Evolutionary conservation across 2,329 filamentous ascomycete species (phyloP).

Genomic region (Claviceps lovelessii): DNA sequence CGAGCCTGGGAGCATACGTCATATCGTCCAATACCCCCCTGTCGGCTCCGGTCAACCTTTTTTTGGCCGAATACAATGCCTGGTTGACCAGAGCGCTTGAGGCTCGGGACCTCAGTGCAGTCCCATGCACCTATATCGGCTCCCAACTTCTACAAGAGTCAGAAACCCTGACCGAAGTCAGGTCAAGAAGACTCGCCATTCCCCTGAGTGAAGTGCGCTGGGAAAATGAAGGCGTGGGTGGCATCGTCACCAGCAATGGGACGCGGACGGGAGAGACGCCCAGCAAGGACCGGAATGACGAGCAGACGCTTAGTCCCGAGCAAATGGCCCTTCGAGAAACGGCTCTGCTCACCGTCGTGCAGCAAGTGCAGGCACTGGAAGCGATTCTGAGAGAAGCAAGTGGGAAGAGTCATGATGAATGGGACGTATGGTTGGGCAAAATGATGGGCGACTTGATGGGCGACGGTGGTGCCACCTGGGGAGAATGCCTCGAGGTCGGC

Average conservation of each 20-base stretch:
- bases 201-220: conserved; percentile 73
- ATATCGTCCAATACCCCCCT: conserved; percentile 75
- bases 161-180: conserved; percentile 53
- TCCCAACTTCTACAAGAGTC: conserved; percentile 71
- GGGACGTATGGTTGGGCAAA: conserved; percentile 76
- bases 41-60: conserved; percentile 66
- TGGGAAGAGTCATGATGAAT: conserved; percentile 80
- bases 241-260: conserved; percentile 44
- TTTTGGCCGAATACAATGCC: conserved; percentile 65
- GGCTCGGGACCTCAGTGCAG: conserved; percentile 50
- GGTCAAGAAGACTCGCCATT: conserved; percentile 67
- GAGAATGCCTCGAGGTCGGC: conserved; percentile 74
- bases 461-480: conserved; percentile 63
- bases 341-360: conserved; percentile 66
- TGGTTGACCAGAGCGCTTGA: conserved; percentile 72
- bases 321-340: conserved; percentile 64
- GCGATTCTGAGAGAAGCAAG: conserved; percentile 68
- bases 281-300: conserved; percentile 27
- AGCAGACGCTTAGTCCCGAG: conserved; percentile 43
- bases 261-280: conserved; percentile 45
- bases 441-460: conserved; percentile 76
- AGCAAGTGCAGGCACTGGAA: conserved; percentile 75
- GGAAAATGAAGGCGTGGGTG: conserved; percentile 63
- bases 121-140: conserved; percentile 65
- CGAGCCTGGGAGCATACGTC: conserved; percentile 63